Evolutionary conservation across 768 basidiomycete species (phyloP).

Genomic region (Leccinellum albellum): DNA sequence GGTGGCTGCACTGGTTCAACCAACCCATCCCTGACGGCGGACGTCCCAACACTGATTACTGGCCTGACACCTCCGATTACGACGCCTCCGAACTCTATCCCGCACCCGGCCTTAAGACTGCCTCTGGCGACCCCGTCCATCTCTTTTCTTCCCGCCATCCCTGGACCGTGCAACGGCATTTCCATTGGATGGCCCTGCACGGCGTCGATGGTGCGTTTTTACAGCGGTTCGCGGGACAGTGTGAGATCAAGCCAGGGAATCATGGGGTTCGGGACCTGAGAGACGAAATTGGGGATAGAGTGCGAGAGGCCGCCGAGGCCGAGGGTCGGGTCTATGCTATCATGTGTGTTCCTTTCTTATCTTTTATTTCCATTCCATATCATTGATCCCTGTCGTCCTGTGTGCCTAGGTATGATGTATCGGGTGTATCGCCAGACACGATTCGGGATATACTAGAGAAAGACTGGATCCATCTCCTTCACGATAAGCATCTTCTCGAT

Average conservation of each 20-base stretch:
- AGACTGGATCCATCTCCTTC: conserved; percentile 73
- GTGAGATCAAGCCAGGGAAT: conserved; percentile 51
- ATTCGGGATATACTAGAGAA: conserved; percentile 63
- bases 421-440: conserved; percentile 68
- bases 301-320: conserved; percentile 72
- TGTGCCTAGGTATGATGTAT: conserved; percentile 70
- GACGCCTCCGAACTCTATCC: conserved; percentile 66
- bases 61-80: conserved; percentile 76
- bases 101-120: conserved; percentile 60
- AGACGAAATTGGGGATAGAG: conserved; percentile 71
- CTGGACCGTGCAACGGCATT: conserved; percentile 62
- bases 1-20: conserved; percentile 85
- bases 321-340: conserved; percentile 81
- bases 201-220: conserved; percentile 79
- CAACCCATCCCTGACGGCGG: conserved; percentile 67
- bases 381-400: neutral
- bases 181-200: conserved; percentile 73
- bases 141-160: conserved; percentile 78
- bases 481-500: conserved; percentile 56
- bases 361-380: neutral
- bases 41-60: conserved; percentile 68
- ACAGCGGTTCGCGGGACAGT: conserved; percentile 72
- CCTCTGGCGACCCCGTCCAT: conserved; percentile 55
- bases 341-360: conserved; percentile 53
- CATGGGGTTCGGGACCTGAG: conserved; percentile 59